Base-by-base conservation (phyloP, 2,329 filamentous ascomycete species). In the Trichothecium sympodiale region DNA sequence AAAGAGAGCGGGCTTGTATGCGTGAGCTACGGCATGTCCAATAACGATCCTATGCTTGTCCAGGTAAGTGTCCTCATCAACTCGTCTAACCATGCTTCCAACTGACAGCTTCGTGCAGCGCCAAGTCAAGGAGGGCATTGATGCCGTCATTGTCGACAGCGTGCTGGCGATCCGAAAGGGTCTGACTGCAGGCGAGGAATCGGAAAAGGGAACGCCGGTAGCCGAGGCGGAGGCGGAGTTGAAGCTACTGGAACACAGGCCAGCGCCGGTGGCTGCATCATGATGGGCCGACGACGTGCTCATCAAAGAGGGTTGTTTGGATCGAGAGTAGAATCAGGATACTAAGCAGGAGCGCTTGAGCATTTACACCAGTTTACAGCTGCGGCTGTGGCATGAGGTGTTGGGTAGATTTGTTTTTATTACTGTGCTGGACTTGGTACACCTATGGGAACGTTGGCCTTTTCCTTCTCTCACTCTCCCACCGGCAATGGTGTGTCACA, bases 111-210 rank as follows among this genome's bases (percentile, higher is more conserved):
- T 5, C 14, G 34, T 47, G 45, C 53, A 88, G 79, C 65, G 81
- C 43, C 91, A 98, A 78, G 85, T 93, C 8, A 83, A 85, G 37
- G 85, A 95, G 59, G 89, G 91, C 33, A 95, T 98, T 42, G 91
- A 98, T 54, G 91, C 91, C 2, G 89, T 98, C 36, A 98, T 98
- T 52, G 91, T 96, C 12, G 91, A 98, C 55, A 91, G 77, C 42
- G 89, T 98, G 3, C 72, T 96, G 20, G 85, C 85, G 29, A 95
- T 98, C 46, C 78, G 89, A 32, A 87, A 94, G 59, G 89, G 86
- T 1, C 69, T 98, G 41, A 91, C 84, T 4, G 56, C 38, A 8
- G 26, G 35, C 18, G 37, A 38, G 25, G 17, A 37, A n/a, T 28
- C 32, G 4, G 39, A 33, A 9, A 28, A 28, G 20, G 23, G 28